A percentile compares a stretch with the other conserved stretches of the same genome.
Conservation (phyloP, 345 rosid species). For the Acer campestre region DNA sequence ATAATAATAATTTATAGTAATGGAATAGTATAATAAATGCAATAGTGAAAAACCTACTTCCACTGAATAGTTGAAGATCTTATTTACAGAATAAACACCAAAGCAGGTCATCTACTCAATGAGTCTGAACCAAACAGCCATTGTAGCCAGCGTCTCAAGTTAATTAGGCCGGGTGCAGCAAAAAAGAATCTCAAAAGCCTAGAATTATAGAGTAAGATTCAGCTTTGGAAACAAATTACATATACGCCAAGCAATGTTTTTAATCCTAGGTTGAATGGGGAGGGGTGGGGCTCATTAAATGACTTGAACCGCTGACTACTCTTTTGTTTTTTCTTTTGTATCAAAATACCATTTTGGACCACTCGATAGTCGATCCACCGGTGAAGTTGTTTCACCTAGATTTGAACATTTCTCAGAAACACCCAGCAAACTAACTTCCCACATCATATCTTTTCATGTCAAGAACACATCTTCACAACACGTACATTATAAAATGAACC, state of each 20-base stretch:
- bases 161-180: background rate
- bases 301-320: background rate
- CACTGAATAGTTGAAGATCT: background rate
- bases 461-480: too few species aligned
- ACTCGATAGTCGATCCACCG: background rate
- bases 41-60: slow-evolving; percentile 6
- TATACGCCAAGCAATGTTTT: too few species aligned
- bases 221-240: too few species aligned
- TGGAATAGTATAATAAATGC: background rate
- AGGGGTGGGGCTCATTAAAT: background rate
- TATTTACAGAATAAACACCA: background rate
- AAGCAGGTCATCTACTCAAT: background rate
- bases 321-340: background rate
- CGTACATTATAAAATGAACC: too few species aligned
- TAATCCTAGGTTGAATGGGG: background rate
- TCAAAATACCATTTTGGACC: background rate
- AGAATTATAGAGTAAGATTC: background rate
- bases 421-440: background rate
- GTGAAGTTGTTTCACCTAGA: background rate
- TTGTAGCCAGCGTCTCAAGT: background rate
- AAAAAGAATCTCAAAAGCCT: background rate
- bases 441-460: too few species aligned
- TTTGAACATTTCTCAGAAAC: background rate
- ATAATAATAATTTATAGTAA: too few species aligned
- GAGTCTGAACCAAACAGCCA: background rate